Conservation (phyloP, 768 basidiomycete genomes). For the Mycena pura region DNA sequence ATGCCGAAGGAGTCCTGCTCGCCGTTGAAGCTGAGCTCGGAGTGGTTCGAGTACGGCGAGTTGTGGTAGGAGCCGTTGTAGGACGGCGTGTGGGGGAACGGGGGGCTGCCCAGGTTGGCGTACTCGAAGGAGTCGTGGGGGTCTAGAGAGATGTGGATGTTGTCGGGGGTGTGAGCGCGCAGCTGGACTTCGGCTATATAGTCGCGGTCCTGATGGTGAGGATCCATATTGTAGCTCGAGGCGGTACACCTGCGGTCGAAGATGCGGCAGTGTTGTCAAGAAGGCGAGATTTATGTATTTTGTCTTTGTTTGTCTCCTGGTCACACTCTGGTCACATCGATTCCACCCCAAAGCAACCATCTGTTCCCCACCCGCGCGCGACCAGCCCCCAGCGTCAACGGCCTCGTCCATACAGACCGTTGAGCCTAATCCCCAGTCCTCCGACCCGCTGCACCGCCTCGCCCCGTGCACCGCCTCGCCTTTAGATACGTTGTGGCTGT, state of each 20-base stretch:
- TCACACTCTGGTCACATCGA: neutral
- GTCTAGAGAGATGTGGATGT: constrained; percentile 26
- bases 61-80: constrained; percentile 74
- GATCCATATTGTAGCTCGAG: constrained; percentile 15
- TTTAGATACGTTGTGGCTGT: too few species aligned
- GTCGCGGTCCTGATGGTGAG: constrained; percentile 19
- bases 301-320: neutral
- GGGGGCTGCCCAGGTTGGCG: constrained; percentile 22
- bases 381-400: too few species aligned
- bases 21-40: constrained; percentile 67
- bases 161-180: constrained; percentile 34
- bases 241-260: constrained; percentile 10
- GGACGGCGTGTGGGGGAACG: constrained; percentile 58
- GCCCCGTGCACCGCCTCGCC: too few species aligned
- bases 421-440: too few species aligned
- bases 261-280: constrained; percentile 17
- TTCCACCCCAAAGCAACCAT: constrained; percentile 4
- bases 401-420: too few species aligned
- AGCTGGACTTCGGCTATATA: constrained; percentile 34
- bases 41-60: constrained; percentile 72
- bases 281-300: neutral
- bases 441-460: too few species aligned
- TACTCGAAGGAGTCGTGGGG: constrained; percentile 28
- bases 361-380: too few species aligned
- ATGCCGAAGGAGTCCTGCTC: constrained; percentile 56